These are phyloP conservation scores for Pezicula neosporulosa DNA, from an alignment of 2,329 filamentous ascomycete species.

Conservation along the genomic window DNA sequence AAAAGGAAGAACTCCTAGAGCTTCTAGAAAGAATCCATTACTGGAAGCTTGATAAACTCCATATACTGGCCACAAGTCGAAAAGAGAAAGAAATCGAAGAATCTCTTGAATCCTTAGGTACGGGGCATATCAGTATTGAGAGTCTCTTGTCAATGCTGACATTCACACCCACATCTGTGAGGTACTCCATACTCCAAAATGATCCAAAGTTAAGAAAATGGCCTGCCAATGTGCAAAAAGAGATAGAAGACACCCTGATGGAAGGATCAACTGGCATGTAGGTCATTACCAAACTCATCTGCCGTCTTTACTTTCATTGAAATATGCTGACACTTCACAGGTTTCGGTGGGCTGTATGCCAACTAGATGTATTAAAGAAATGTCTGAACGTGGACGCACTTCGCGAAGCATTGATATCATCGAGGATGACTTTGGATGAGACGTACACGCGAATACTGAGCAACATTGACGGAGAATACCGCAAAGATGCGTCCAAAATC, in stretches of 20 bases:
- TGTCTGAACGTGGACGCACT: constrained; percentile 14
- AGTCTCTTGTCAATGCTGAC: constrained; percentile 18
- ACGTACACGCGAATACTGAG: constrained; percentile 26
- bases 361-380: constrained; percentile 24
- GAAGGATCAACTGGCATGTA: constrained; percentile 28
- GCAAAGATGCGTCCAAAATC: constrained; percentile 17
- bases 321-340: constrained; percentile 9
- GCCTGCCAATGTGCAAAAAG: constrained; percentile 14
- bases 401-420: constrained; percentile 8
- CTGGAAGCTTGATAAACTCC: neutral
- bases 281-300: constrained; percentile 2
- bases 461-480: constrained; percentile 16
- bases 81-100: constrained; percentile 21
- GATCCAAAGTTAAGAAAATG: constrained; percentile 21
- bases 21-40: constrained; percentile 1
- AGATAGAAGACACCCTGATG: constrained; percentile 20
- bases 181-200: constrained; percentile 17
- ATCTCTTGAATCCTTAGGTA: constrained; percentile 10
- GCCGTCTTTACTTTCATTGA: neutral
- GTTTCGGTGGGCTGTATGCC: constrained; percentile 27
- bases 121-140: constrained; percentile 19
- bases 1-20: constrained; percentile 4
- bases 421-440: constrained; percentile 18
- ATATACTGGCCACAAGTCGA: constrained; percentile 19
- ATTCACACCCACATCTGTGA: constrained; percentile 22